Base-by-base conservation (phyloP, 345 rosid species). In the Hevea brasiliensis region DNA sequence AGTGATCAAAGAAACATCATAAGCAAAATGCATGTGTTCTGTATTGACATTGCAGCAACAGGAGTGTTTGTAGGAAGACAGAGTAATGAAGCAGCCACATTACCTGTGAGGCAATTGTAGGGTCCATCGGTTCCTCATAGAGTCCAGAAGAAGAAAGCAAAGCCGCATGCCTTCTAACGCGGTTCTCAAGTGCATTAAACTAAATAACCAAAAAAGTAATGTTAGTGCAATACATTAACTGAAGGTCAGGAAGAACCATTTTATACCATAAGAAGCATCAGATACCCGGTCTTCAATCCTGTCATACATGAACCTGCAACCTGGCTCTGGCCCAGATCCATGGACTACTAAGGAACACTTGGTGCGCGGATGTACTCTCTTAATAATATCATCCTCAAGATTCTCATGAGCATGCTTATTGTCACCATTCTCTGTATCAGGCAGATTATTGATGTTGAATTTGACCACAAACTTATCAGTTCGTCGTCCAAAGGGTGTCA, bases 71-170 rank as follows among this genome's bases (percentile, higher is more conserved):
- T 7, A 48, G 27, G 47, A 27, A 17, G 56, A 61, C 1, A 17
- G 0, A 45, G 7, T n/a, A 9, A 62, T 7, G 24, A 50, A 71
- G 18, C 20, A 50, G 51, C 67, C 61, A 76, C 67, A 42, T 57
- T 79, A 91, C 99, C 92, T 89, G 98, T 21, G 99, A 95, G 80
- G 99, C 98, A 80, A 87, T 79, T 57, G 97, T 82, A 35, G 97
- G 99, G 83, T 92, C 99, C 60, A 70, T 64, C 62, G 80, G 98
- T 81, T 92, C 97, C 70, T 87, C 92, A 23, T 87, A 86, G 23
- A 85, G 78, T 50, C 93, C 89, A 41, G 94, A 85, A 45, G 89
- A 85, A 79, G 72, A 73, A 75, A 91, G 73, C 57, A 83, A 87
- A 79, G 80, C 77, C 2, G 91, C 86, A 80, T 81, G 80, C 85